phyloP scores from a whole-genome alignment of 2,329 filamentous ascomycete genomes.

The Teratosphaeria zuluensis region DNA sequence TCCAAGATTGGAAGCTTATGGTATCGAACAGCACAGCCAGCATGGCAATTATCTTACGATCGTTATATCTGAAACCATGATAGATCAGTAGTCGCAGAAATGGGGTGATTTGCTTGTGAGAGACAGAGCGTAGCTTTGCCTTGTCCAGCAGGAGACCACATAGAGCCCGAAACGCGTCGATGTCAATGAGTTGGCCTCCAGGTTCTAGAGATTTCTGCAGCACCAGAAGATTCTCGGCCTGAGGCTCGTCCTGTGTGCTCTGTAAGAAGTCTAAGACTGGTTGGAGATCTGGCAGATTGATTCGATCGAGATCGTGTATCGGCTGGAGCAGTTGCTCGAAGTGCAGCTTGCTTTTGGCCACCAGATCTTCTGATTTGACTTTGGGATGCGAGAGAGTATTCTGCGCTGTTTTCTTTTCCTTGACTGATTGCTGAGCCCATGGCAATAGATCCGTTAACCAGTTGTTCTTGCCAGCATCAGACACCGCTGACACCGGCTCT shows the following conservation, averaged over 20 bases:
- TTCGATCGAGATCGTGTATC: not conserved
- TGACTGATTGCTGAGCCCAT: not conserved
- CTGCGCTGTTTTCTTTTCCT: not conserved
- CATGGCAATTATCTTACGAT: not conserved
- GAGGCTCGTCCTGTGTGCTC: constrained; percentile 14
- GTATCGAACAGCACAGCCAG: not conserved
- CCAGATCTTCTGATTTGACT: not conserved
- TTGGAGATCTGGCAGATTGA: constrained; percentile 4
- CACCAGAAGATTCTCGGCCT: constrained; percentile 12
- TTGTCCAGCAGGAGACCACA: constrained; percentile 10
- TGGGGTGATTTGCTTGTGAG: not conserved
- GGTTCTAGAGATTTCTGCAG: constrained; percentile 14
- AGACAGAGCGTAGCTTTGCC: constrained; percentile 10
- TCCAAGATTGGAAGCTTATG: not conserved
- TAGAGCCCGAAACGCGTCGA: not conserved
- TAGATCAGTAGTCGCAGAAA: not conserved
- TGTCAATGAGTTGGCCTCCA: not conserved
- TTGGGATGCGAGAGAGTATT: not conserved
- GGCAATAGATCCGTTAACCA: not conserved
- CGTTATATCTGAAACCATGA: not conserved
- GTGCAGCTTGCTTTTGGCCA: constrained; percentile 10
- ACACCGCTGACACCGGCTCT: not conserved
- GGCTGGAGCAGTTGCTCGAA: constrained; percentile 14
- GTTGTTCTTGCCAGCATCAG: not conserved
- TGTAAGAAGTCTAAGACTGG: constrained; percentile 15